Base-by-base conservation (phyloP, 1,139 yeast species). In the Yamadazyma songkhlaensis region DNA sequence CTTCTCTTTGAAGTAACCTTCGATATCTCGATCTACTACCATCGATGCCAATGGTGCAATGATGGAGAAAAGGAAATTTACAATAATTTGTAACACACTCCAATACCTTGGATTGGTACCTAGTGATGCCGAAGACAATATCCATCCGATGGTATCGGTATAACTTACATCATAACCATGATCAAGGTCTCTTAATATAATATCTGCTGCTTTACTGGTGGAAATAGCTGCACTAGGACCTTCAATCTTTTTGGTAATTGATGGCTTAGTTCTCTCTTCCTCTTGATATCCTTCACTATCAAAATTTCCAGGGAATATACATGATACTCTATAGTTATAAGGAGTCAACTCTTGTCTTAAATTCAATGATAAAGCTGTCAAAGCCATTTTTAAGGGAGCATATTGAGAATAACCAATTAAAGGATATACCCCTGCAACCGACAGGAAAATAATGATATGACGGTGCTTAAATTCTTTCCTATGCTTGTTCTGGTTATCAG, bases 391-490 rank as follows among this genome's bases (percentile, higher is more conserved):
- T 49, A 81, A 61, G 0, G 99, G 98, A 0, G 92, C 92, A 55
- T 94, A 94, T 50, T 88, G 92, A 0, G 80, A 71, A 57, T 94
- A 94, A 0, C 99, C 99, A 34, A 89, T 85, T 53, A 92, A 83
- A 3, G 97, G 88, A 64, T 79, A 90, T 49, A 84, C 79, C 2
- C 95, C 88, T 3, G 84, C 80, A 6, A 83, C 84, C 1, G 96
- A 87, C 0, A 96, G 84, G 50, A 89, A 80, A 29, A 87, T 68
- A 4, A 92, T 72, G 6, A 94, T 60, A 50, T 86, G 90, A 35
- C 90, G 67, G 11, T 43, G 48, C 45, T 63, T 64, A 43, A 48
- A 50, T 13, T 47, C 36, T 9, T 40, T 32, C 6, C 45, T 45
- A 6, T 35, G 32, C 6, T 37, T 30, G 2, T 32, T 21, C 13